These are phyloP conservation scores for Pisolithus thermaeus DNA, from an alignment of 1,284 basidiomycete species.

Conservation along the genomic window DNA sequence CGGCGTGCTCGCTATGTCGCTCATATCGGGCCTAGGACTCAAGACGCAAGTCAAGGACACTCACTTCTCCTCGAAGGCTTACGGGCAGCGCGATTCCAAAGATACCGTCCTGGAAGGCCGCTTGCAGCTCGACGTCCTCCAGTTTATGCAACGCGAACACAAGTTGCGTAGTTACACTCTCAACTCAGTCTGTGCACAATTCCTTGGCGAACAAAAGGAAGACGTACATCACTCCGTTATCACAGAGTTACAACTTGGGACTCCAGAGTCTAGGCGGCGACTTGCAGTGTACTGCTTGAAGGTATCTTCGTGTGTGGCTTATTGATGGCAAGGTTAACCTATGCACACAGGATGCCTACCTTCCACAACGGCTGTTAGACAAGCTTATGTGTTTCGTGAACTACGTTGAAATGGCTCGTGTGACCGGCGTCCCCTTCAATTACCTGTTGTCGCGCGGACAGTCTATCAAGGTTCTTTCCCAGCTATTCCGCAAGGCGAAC, in stretches of 20 bases:
- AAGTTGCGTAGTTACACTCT: slow-evolving; percentile 93
- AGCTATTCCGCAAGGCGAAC: slow-evolving; percentile 85
- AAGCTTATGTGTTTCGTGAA: slow-evolving; percentile 98
- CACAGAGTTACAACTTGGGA: slow-evolving; percentile 93
- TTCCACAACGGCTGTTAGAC: slow-evolving; percentile 89
- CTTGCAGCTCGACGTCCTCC: slow-evolving; percentile 87
- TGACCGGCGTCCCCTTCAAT: slow-evolving; percentile 97
- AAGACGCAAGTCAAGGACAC: slow-evolving; percentile 83
- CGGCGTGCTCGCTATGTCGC: background rate
- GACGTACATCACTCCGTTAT: slow-evolving; percentile 97
- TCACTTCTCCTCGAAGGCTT: slow-evolving; percentile 95
- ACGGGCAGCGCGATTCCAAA: slow-evolving; percentile 92
- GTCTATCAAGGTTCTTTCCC: slow-evolving; percentile 94
- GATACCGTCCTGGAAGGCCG: slow-evolving; percentile 86
- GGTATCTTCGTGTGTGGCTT: slow-evolving; percentile 35
- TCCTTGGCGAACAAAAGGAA: slow-evolving; percentile 95
- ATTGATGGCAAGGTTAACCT: slow-evolving; percentile 1
- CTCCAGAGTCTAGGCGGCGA: slow-evolving; percentile 81
- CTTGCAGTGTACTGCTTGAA: slow-evolving; percentile 95
- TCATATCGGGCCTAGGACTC: slow-evolving; percentile 41
- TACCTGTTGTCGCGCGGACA: slow-evolving; percentile 87
- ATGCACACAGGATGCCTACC: slow-evolving; percentile 78
- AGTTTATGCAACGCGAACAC: slow-evolving; percentile 96
- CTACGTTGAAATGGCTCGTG: slow-evolving; percentile 93
- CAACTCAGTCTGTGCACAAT: slow-evolving; percentile 93